phyloP scores from a whole-genome alignment of 208 protist genomes.

The Crithidia fasciculata region DNA sequence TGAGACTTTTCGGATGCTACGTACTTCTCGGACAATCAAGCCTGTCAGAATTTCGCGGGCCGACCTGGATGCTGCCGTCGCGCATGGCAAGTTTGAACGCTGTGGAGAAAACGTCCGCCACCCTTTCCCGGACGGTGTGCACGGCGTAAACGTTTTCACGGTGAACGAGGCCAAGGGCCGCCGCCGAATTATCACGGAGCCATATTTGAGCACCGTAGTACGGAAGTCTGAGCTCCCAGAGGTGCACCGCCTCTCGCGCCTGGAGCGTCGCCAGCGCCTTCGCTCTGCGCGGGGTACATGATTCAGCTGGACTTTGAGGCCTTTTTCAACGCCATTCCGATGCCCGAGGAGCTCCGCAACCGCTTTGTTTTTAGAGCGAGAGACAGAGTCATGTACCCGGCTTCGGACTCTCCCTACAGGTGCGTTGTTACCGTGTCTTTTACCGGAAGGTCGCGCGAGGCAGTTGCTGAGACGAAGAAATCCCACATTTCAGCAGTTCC shows the following conservation, averaged over 20 bases:
- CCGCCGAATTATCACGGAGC: conserved; percentile 34
- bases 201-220: conserved; percentile 30
- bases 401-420: conserved; percentile 32
- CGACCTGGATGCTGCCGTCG: background rate
- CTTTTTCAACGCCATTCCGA: conserved; percentile 41
- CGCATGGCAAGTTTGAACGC: background rate
- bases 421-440: background rate
- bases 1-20: background rate
- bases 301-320: background rate
- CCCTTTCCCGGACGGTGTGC: background rate
- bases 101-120: conserved; percentile 2
- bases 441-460: background rate
- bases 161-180: conserved; percentile 31
- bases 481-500: background rate
- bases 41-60: background rate
- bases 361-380: conserved; percentile 25
- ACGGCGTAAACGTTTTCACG: conserved; percentile 24
- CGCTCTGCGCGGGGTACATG: conserved; percentile 20
- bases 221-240: conserved; percentile 19
- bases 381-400: conserved; percentile 15
- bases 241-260: conserved; percentile 4
- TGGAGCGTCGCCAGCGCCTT: conserved; percentile 2
- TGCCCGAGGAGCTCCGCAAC: conserved; percentile 26
- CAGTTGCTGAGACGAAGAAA: background rate
- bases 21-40: background rate